Evolutionary conservation across 2,329 filamentous ascomycete genomes (phyloP), one percentile per base, ranked within the genome.

Genomic region (Fusarium annulatum): DNA sequence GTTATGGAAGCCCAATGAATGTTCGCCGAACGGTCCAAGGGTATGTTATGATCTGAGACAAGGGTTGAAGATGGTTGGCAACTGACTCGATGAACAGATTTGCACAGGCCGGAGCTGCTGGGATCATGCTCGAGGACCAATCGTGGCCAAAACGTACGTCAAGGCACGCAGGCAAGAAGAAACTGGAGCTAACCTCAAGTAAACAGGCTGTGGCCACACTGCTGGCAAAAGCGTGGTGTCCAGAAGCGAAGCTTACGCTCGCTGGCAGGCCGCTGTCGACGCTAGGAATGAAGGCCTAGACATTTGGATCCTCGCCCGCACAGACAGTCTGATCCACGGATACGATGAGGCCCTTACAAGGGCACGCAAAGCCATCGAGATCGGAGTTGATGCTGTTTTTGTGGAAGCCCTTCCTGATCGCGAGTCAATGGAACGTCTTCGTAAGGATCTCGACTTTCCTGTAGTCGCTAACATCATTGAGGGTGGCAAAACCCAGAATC

Each of bases 1-100:
- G 85, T 6, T 86, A 86, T 59, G 85, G 85, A 9, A 81, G 83
- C 45, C 83, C 85, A 7, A 84, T 86, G 83, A 86, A 86, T 53
- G 85, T 86, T 2, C 80, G 80, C 43, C 72, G 85, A 21, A 86
- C 85, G 0, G 85, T 87, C 7, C 80, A 86, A 56, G 68, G 75
- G 72, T 74, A 62, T 46, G 64, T 14, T 19, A 3, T 23, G 1
- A 8, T 9, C 2, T 10, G 3, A 23, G 9, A 2, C n/a, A 14
- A 46, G 4, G 3, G 11, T 19, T 4, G 5, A 19, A 46, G 28
- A 9, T 26, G 0, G 8, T 3, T 28, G 11, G 11, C 18, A 21
- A 62, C n/a, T 63, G 1, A 19, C 7, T 18, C 7, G 9, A n/a
- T 18, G 0, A 33, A 19, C 69, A 79, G 78, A 11, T 86, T 83